phyloP scores from a whole-genome alignment of 495 filamentous ascomycete species.

The Penicillium waksmanii region DNA sequence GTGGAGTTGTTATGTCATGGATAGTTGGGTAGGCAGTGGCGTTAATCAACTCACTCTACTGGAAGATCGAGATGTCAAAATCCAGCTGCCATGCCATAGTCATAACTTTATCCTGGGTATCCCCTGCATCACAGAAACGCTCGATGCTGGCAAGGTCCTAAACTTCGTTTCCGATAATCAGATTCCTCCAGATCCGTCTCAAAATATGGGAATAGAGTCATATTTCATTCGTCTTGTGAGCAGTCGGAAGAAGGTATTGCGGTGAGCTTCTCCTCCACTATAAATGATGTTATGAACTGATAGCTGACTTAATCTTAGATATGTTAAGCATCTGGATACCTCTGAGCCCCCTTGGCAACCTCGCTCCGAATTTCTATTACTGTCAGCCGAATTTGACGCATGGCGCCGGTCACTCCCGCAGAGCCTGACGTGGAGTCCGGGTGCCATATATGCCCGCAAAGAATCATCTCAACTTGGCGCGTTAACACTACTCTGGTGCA shows the following conservation, averaged over 20 bases:
- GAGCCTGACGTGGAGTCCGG: conserved; percentile 16
- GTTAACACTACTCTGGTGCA: conserved; percentile 24
- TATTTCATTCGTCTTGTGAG: conserved; percentile 28
- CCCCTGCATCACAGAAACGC: conserved; percentile 21
- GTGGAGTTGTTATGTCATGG: conserved; percentile 36
- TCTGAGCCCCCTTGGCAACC: conserved; percentile 18
- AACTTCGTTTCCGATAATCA: conserved; percentile 12
- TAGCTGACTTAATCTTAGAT: conserved; percentile 6
- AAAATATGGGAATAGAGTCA: conserved; percentile 27
- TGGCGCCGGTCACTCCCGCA: conserved; percentile 17
- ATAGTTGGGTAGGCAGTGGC: conserved; percentile 31
- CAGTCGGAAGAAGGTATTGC: conserved; percentile 20
- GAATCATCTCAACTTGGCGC: conserved; percentile 23
- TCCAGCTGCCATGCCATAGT: conserved; percentile 31
- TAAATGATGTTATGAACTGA: neutral
- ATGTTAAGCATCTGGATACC: conserved; percentile 24
- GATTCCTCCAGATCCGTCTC: conserved; percentile 9
- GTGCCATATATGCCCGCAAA: conserved; percentile 23
- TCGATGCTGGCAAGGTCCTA: conserved; percentile 16
- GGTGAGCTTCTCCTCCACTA: conserved; percentile 8
- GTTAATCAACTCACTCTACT: conserved; percentile 29
- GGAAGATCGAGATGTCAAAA: conserved; percentile 28
- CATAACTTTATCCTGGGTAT: conserved; percentile 22
- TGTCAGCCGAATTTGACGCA: conserved; percentile 17
- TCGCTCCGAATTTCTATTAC: conserved; percentile 18